A percentile compares a stretch with the other conserved stretches of the same genome.
Evolutionary conservation across 495 filamentous ascomycete species (phyloP).

Genomic region (Pseudotulostoma volvatum): DNA sequence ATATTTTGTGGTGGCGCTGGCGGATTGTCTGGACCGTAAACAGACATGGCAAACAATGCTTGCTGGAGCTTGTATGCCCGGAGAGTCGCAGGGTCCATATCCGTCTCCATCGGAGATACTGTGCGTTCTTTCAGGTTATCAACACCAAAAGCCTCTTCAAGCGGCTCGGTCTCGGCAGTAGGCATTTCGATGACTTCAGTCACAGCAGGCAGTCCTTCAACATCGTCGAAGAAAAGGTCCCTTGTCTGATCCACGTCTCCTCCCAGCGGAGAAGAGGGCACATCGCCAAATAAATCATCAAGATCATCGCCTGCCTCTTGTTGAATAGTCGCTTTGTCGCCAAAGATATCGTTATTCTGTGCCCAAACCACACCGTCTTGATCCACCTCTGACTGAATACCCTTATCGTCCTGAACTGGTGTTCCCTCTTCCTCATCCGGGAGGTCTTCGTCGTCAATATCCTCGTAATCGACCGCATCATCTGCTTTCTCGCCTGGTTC

Average conservation of each 20-base stretch:
- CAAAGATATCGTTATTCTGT: constrained; percentile 23
- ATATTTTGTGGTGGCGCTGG: constrained; percentile 45
- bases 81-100: constrained; percentile 29
- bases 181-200: constrained; percentile 12
- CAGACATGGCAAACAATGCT: constrained; percentile 34
- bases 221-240: constrained; percentile 22
- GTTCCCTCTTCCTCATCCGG: constrained; percentile 44
- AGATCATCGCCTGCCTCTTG: constrained; percentile 23
- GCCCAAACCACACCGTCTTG: constrained; percentile 20
- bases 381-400: constrained; percentile 4
- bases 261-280: constrained; percentile 20
- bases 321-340: constrained; percentile 24
- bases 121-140: constrained; percentile 12
- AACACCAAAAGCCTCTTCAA: constrained; percentile 21
- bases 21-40: constrained; percentile 22
- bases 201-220: constrained; percentile 19
- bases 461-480: constrained; percentile 75
- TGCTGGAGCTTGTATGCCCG: constrained; percentile 36
- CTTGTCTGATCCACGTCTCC: constrained; percentile 24
- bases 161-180: constrained; percentile 13
- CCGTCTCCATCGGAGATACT: constrained; percentile 17
- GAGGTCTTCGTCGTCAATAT: constrained; percentile 60
- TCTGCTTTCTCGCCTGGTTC: constrained; percentile 59
- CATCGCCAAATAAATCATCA: constrained; percentile 40
- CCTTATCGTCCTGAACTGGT: constrained; percentile 18